These are phyloP conservation scores for Vigna radiata DNA, from an alignment of 306 rosid species.

Conservation along the genomic window DNA sequence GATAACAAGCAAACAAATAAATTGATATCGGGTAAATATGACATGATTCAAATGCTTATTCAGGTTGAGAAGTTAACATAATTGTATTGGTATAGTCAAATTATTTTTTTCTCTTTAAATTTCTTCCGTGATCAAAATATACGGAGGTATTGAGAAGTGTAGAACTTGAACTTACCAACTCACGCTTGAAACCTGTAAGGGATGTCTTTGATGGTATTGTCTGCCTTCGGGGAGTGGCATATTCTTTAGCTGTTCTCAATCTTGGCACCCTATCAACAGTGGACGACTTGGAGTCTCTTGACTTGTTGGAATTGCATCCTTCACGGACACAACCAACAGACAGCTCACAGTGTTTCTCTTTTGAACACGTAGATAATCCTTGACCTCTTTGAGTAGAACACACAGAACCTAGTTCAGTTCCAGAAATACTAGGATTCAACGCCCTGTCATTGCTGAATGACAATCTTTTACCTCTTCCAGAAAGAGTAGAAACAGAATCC, in stretches of 20 bases:
- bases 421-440: conserved; percentile 83
- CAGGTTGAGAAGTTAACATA: conserved; percentile 19
- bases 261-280: conserved; percentile 50
- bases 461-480: conserved; percentile 57
- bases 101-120: not conserved
- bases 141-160: conserved; percentile 10
- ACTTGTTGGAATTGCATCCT: conserved; percentile 45
- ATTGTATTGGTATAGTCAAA: conserved; percentile 1
- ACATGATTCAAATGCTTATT: conserved; percentile 15
- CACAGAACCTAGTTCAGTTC: conserved; percentile 66
- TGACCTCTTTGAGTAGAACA: conserved; percentile 64
- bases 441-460: conserved; percentile 79
- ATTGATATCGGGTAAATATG: not conserved
- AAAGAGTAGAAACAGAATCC: conserved; percentile 51
- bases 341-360: conserved; percentile 52
- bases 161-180: conserved; percentile 58
- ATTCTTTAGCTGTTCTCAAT: conserved; percentile 51
- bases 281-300: conserved; percentile 58
- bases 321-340: conserved; percentile 54
- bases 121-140: conserved; percentile 22
- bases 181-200: conserved; percentile 49
- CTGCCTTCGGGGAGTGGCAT: conserved; percentile 53
- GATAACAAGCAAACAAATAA: conserved; percentile 26
- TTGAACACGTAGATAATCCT: conserved; percentile 53
- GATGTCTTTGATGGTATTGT: conserved; percentile 54